phyloP scores from a whole-genome alignment of 495 filamentous ascomycete species.

The Letharia lupina region DNA sequence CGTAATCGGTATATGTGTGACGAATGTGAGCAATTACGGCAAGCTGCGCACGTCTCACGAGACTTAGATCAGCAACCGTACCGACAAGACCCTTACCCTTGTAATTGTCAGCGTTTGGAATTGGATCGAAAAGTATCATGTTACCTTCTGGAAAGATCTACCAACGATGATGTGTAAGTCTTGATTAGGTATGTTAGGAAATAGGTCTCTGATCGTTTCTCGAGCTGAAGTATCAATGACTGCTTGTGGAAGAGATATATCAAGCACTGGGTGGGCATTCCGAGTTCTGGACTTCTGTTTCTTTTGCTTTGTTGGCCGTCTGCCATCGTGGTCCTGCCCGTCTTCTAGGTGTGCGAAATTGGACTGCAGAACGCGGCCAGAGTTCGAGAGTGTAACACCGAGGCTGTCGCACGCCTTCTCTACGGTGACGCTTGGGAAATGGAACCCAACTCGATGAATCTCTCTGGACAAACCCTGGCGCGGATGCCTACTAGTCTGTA shows the following conservation, averaged over 20 bases:
- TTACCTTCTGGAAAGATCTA: constrained; percentile 78
- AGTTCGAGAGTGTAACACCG: constrained; percentile 36
- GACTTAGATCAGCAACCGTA: constrained; percentile 52
- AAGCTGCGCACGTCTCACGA: constrained; percentile 70
- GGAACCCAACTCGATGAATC: constrained; percentile 71
- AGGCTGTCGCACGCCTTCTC: constrained; percentile 44
- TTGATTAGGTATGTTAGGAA: constrained; percentile 73
- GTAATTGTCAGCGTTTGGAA: constrained; percentile 21
- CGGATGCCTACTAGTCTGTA: constrained; percentile 40
- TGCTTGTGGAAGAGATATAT: constrained; percentile 37
- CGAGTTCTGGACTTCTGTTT: constrained; percentile 16
- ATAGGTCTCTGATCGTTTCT: constrained; percentile 68
- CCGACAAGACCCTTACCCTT: constrained; percentile 58
- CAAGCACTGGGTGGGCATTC: constrained; percentile 9
- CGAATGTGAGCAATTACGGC: constrained; percentile 82
- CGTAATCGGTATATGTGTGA: constrained; percentile 80
- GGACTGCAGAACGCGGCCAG: constrained; percentile 36
- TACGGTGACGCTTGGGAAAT: constrained; percentile 55
- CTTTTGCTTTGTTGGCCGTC: constrained; percentile 11
- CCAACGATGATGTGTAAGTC: constrained; percentile 70
- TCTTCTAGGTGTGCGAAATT: constrained; percentile 18
- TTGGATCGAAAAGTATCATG: constrained; percentile 17
- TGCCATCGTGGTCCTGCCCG: not conserved
- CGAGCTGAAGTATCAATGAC: constrained; percentile 66
- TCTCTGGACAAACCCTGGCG: constrained; percentile 52